These are phyloP conservation scores for Sporothrix pallida DNA, from an alignment of 2,329 filamentous ascomycete species.

Conservation along the genomic window DNA sequence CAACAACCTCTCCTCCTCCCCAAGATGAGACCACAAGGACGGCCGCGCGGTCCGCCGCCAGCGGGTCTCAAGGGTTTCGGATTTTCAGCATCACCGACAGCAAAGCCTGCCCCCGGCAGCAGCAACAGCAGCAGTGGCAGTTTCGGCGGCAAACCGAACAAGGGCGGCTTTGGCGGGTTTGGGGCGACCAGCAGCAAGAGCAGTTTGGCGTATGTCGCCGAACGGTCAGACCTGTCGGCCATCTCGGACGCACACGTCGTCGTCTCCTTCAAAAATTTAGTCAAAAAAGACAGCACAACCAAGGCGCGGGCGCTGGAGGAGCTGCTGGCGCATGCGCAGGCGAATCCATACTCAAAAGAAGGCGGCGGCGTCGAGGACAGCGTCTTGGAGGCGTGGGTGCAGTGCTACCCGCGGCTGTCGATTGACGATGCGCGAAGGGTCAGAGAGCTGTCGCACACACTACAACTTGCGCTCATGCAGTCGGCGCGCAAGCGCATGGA, in stretches of 20 bases:
- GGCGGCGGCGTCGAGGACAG: slow-evolving; percentile 75
- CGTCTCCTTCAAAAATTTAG: slow-evolving; percentile 89
- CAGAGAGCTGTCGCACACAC: slow-evolving; percentile 79
- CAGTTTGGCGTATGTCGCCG: slow-evolving; percentile 81
- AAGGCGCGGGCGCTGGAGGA: slow-evolving; percentile 92
- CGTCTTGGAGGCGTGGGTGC: slow-evolving; percentile 85
- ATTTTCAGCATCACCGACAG: too few relatives aligned
- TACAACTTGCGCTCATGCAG: slow-evolving; percentile 69
- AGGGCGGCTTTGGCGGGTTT: slow-evolving; percentile 50
- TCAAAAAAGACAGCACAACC: slow-evolving; percentile 91
- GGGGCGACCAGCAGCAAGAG: slow-evolving; percentile 48
- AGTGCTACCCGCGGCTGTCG: slow-evolving; percentile 84
- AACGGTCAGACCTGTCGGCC: slow-evolving; percentile 78
- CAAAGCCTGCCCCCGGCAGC: neutral
- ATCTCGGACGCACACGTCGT: slow-evolving; percentile 82
- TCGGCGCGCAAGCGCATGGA: slow-evolving; percentile 82
- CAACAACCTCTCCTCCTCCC: neutral
- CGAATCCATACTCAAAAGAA: slow-evolving; percentile 54
- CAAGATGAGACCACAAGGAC: slow-evolving; percentile 24
- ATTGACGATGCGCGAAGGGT: slow-evolving; percentile 90
- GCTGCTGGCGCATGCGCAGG: slow-evolving; percentile 67
- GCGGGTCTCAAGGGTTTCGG: slow-evolving; percentile 21
- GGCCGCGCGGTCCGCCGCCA: neutral
- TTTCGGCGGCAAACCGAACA: slow-evolving; percentile 32
- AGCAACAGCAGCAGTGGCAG: slow-evolving; percentile 30